phyloP scores from a whole-genome alignment of 352 stramenopile species.

The Plasmopara viticola region DNA sequence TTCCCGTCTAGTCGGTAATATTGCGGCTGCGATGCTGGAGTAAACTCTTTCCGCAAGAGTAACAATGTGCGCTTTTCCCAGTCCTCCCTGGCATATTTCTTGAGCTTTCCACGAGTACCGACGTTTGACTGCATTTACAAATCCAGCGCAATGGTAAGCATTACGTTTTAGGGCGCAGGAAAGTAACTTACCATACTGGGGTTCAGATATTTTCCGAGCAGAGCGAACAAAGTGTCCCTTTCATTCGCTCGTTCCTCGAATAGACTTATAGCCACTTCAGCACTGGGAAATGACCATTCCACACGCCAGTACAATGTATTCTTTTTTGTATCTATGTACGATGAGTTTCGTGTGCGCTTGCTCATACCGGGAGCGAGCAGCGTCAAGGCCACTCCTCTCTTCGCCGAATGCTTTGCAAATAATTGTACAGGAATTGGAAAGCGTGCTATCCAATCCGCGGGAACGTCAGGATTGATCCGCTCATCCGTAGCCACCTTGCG shows the following conservation, averaged over 20 bases:
- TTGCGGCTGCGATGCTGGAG: conserved; percentile 48
- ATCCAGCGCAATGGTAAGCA: conserved; percentile 1
- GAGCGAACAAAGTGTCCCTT: conserved; percentile 38
- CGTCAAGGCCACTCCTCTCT: conserved; percentile 61
- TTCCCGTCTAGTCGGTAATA: conserved; percentile 68
- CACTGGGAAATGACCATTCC: conserved; percentile 67
- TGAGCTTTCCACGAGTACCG: conserved; percentile 58
- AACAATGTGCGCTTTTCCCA: conserved; percentile 57
- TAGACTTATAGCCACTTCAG: conserved; percentile 39
- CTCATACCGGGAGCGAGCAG: conserved; percentile 77
- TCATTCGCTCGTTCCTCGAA: conserved; percentile 51
- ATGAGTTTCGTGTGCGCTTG: conserved; percentile 69
- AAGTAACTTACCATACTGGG: conserved; percentile 38
- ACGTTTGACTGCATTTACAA: conserved; percentile 50
- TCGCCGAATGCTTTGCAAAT: conserved; percentile 59
- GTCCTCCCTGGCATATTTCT: conserved; percentile 44
- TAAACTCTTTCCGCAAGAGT: conserved; percentile 77
- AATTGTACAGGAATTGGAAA: conserved; percentile 67
- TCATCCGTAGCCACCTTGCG: conserved; percentile 16
- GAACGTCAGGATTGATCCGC: conserved; percentile 52
- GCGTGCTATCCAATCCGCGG: conserved; percentile 60
- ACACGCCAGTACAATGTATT: conserved; percentile 64
- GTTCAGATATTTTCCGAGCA: conserved; percentile 59
- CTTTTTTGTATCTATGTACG: conserved; percentile 63
- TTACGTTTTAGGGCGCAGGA: not conserved